Base-by-base conservation (phyloP, 768 basidiomycete genomes). In the Kwoniella botswanensis region DNA sequence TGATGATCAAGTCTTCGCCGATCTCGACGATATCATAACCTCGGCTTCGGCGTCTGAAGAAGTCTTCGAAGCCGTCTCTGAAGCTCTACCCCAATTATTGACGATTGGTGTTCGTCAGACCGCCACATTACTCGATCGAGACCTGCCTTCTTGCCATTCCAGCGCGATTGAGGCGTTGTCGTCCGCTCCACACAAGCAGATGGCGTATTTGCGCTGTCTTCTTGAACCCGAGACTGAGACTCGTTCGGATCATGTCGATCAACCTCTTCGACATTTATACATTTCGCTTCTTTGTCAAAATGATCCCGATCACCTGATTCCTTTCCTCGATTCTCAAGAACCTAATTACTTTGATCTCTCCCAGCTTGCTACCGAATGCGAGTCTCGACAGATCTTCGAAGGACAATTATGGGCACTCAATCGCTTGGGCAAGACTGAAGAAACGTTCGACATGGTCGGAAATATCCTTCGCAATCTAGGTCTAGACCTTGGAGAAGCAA, bases 341-440 rank as follows among this genome's bases (percentile, higher is more conserved):
- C 68, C 79, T 5, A 86, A 86, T 17, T 84, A 84, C 63, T 81
- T 93, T 59, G 89, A 92, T 66, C 88, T 89, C 84, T 71, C 83
- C 2, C 84, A 87, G 22, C 85, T 90, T 26, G 84, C 89, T 17
- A 84, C 85, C 4, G 87, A 88, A 10, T 95, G 93, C 82, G 91
- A 94, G 82, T 82, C 86, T 2, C 86, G 87, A 21, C 86, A 86
- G 53, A 89, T 89, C 17, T 91, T 87, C 72, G 90, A 93, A 60
- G 93, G 92, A 10, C 90, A 91, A 24, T 84, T 98, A 4, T 98
- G 95, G 95, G 86, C 89, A 2, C 84, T 90, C 57, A 87, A 93
- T 74, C 86, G 87, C 76, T 86, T 85, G 54, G 91, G 91, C 2
- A 85, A 89, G 59, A 88, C 91, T 10, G 85, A 84, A 63, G 86